Conservation (phyloP, 139 green algal species). For the Tetraselmis chui region DNA sequence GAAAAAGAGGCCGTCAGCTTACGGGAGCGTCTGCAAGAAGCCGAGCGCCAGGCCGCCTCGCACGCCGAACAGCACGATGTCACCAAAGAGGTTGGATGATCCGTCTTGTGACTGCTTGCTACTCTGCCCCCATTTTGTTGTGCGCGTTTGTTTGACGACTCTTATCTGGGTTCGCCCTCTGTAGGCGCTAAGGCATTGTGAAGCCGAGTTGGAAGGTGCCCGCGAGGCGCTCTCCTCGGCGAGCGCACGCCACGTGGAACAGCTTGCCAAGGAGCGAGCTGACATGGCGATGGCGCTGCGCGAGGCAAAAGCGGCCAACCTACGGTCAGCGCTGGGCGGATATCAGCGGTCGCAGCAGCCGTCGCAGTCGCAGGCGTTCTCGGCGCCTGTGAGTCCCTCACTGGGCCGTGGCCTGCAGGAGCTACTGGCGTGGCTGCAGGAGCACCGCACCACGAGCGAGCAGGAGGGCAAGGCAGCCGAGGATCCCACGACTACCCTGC, state of each 20-base stretch:
- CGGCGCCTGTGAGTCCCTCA: not conserved
- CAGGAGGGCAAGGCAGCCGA: not conserved
- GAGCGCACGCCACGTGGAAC: conserved; percentile 31
- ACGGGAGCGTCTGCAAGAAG: not conserved
- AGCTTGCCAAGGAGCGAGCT: conserved; percentile 24
- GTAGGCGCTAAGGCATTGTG: not conserved
- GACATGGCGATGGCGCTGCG: not conserved
- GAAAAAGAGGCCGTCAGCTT: not conserved
- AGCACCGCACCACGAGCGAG: not conserved
- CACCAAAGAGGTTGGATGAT: not conserved
- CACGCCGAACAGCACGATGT: not conserved
- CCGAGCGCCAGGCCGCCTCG: not conserved
- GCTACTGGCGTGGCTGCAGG: not conserved
- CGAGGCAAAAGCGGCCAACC: not conserved
- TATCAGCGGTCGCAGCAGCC: not conserved
- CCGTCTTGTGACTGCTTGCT: no score
- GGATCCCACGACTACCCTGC: not conserved
- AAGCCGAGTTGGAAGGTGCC: conserved; percentile 36
- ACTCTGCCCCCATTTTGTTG: no score
- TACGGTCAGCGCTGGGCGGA: not conserved
- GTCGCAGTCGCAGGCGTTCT: not conserved
- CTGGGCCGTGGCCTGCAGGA: not conserved
- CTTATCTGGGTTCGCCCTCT: not conserved
- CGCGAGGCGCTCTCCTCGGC: conserved; percentile 19
- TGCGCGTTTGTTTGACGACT: no score